Percentiles rank a stretch among this genome's conserved stretches.
phyloP scores from a whole-genome alignment of 169 alveolate species.

The Cryptosporidium bovis region DNA sequence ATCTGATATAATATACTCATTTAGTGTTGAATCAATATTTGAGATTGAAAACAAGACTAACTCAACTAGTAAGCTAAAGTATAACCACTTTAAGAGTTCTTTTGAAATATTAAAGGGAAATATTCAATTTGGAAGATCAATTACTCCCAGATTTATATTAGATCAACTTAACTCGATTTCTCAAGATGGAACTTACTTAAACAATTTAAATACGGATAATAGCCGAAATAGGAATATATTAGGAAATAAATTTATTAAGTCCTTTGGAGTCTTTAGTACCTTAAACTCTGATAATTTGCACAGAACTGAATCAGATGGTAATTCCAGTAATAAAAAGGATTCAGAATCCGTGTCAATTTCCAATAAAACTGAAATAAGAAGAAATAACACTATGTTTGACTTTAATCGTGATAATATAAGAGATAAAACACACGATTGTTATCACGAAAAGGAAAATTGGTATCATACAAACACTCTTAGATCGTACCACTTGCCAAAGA shows the following conservation, averaged over 20 bases:
- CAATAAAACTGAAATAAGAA: too few relatives aligned
- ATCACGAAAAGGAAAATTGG: neutral
- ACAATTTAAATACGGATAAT: neutral
- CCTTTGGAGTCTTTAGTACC: neutral
- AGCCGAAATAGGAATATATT: neutral
- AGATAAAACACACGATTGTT: too few relatives aligned
- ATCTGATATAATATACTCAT: slow-evolving; percentile 20
- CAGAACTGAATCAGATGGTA: neutral
- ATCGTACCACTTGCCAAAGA: slow-evolving; percentile 10
- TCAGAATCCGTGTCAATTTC: too few relatives aligned
- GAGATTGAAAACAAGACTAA: slow-evolving; percentile 12
- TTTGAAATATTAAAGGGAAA: slow-evolving; percentile 54
- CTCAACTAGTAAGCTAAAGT: slow-evolving; percentile 9
- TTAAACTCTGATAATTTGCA: neutral
- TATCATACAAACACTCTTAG: neutral
- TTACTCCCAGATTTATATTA: slow-evolving; percentile 34
- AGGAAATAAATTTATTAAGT: neutral
- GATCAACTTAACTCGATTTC: slow-evolving; percentile 30
- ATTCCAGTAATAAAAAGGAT: neutral
- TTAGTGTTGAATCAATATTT: slow-evolving; percentile 28
- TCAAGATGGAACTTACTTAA: neutral
- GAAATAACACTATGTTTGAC: neutral
- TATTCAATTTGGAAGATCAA: slow-evolving; percentile 45
- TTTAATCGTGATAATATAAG: neutral
- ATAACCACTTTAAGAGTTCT: slow-evolving; percentile 8